Evolutionary conservation across 2,329 filamentous ascomycete species (phyloP).

Genomic region (Blumeriella jaapii): DNA sequence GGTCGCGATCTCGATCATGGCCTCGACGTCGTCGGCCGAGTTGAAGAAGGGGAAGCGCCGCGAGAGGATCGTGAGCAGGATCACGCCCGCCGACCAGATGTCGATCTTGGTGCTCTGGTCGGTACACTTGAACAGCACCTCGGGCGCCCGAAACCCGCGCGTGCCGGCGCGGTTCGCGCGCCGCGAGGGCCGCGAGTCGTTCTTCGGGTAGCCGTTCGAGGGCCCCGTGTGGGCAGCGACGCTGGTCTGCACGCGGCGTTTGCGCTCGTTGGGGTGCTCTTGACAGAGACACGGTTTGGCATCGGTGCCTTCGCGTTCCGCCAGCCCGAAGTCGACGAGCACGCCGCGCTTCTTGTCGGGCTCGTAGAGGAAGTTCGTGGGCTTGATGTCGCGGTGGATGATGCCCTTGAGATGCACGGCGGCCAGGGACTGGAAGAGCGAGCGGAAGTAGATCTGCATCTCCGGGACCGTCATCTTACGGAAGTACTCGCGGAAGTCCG

Average conservation of each 20-base stretch:
- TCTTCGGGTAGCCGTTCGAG: slow-evolving; percentile 70
- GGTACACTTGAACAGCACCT: slow-evolving; percentile 95
- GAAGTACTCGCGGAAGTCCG: slow-evolving; percentile 92
- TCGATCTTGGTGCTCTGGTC: slow-evolving; percentile 90
- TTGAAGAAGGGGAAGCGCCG: slow-evolving; percentile 97
- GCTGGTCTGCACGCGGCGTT: slow-evolving; percentile 46
- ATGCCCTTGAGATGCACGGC: slow-evolving; percentile 78
- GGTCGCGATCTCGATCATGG: slow-evolving; percentile 92
- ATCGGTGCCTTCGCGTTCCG: slow-evolving; percentile 71
- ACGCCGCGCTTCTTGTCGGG: slow-evolving; percentile 71
- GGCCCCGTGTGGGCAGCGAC: slow-evolving; percentile 41
- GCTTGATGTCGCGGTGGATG: slow-evolving; percentile 91
- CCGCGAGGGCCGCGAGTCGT: slow-evolving; percentile 75
- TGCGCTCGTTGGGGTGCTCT: slow-evolving; percentile 50
- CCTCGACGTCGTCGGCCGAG: slow-evolving; percentile 94
- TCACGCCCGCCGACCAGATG: slow-evolving; percentile 95
- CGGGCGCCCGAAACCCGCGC: slow-evolving; percentile 87
- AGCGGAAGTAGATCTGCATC: slow-evolving; percentile 81
- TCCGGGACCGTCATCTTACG: slow-evolving; percentile 77
- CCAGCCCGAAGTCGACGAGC: slow-evolving; percentile 96
- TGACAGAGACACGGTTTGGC: slow-evolving; percentile 74
- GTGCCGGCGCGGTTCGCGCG: slow-evolving; percentile 92
- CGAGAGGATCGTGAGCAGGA: slow-evolving; percentile 85
- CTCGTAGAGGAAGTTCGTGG: slow-evolving; percentile 94
- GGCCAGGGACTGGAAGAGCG: slow-evolving; percentile 72